A percentile compares a stretch with the other conserved stretches of the same genome.
Conservation (phyloP, 495 filamentous ascomycete species). For the Bathelium albidoporum region DNA sequence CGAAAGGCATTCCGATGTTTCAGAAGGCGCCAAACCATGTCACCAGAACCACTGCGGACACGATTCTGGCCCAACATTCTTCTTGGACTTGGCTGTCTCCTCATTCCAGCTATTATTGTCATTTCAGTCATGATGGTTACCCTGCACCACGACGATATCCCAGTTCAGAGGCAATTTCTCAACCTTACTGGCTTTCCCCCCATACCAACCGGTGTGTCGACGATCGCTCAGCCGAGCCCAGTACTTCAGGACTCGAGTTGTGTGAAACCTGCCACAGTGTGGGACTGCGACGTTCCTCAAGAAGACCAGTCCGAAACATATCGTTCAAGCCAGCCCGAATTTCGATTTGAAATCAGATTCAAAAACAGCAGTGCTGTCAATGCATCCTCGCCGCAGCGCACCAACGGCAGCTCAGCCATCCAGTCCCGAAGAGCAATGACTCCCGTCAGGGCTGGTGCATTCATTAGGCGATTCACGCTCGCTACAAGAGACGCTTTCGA, state of each 20-base stretch:
- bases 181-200: slow-evolving; percentile 80
- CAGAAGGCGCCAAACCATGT: background rate
- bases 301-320: slow-evolving; percentile 56
- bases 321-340: slow-evolving; percentile 57
- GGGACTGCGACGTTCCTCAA: slow-evolving; percentile 76
- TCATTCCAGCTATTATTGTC: slow-evolving; percentile 5
- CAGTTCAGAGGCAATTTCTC: slow-evolving; percentile 48
- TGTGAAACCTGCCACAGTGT: slow-evolving; percentile 56
- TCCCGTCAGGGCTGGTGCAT: slow-evolving; percentile 18
- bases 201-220: slow-evolving; percentile 71
- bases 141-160: slow-evolving; percentile 7
- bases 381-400: slow-evolving; percentile 17
- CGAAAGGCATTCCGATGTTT: background rate
- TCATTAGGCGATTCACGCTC: slow-evolving; percentile 16
- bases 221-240: slow-evolving; percentile 57
- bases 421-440: slow-evolving; percentile 14
- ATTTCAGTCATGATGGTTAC: slow-evolving; percentile 14
- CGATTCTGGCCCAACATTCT: background rate
- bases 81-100: background rate
- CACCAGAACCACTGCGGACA: background rate
- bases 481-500: slow-evolving; percentile 6
- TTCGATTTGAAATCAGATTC: slow-evolving; percentile 68
- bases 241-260: slow-evolving; percentile 51
- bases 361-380: slow-evolving; percentile 54
- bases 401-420: background rate